Evolutionary conservation across 2,329 filamentous ascomycete genomes (phyloP).

Genomic region (Colletotrichum tamarilloi): DNA sequence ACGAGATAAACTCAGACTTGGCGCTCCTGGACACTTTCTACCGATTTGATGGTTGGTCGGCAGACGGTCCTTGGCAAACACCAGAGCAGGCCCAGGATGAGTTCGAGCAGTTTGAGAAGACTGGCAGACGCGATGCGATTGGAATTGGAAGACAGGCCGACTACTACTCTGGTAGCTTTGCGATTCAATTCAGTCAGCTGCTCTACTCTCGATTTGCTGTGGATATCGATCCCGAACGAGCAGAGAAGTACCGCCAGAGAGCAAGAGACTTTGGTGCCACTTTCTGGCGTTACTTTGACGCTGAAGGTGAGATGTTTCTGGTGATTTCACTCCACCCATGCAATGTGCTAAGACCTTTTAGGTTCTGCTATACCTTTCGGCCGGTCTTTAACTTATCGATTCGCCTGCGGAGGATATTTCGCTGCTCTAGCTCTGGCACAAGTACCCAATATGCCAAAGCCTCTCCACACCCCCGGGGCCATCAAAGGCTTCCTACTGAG

Average conservation of each 20-base stretch:
- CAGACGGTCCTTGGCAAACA: conserved; percentile 56
- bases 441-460: conserved; percentile 48
- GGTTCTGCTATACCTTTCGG: conserved; percentile 64
- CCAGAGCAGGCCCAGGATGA: conserved; percentile 37
- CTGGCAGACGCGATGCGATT: conserved; percentile 38
- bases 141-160: conserved; percentile 54
- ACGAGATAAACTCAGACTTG: conserved; percentile 54
- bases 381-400: conserved; percentile 61
- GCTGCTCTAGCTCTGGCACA: conserved; percentile 56
- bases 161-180: conserved; percentile 66
- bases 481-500: conserved; percentile 61
- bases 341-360: conserved; percentile 37
- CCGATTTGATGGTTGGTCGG: conserved; percentile 57
- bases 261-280: conserved; percentile 53
- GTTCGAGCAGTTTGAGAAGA: conserved; percentile 25
- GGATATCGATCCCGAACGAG: conserved; percentile 52
- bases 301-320: conserved; percentile 45
- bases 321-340: fast-evolving
- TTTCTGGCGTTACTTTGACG: conserved; percentile 62
- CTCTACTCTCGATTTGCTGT: conserved; percentile 56
- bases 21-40: conserved; percentile 57
- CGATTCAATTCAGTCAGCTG: conserved; percentile 62
- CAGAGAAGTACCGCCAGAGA: conserved; percentile 48
- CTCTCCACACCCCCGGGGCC: conserved; percentile 49
- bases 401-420: conserved; percentile 61